These are phyloP conservation scores for Tuctoria greenei DNA, from an alignment of 176 grass and related monocot species.

Conservation along the genomic window DNA sequence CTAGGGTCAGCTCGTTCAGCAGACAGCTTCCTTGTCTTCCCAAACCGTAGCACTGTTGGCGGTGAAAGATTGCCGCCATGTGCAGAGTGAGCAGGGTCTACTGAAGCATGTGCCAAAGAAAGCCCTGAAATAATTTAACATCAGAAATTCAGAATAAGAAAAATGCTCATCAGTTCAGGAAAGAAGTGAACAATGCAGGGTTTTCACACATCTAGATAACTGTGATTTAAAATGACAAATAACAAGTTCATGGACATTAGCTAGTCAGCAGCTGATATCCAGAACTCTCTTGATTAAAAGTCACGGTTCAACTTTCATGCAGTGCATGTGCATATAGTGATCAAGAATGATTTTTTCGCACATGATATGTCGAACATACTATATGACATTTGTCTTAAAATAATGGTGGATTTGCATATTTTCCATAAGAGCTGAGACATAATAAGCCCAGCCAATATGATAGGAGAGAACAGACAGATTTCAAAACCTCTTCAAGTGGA, in stretches of 20 bases:
- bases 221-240: background rate
- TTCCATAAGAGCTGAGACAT: background rate
- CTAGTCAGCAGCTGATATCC: background rate
- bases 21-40: conserved; percentile 89
- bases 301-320: background rate
- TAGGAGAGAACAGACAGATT: background rate
- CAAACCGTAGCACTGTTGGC: conserved; percentile 86
- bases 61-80: conserved; percentile 69
- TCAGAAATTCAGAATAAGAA: background rate
- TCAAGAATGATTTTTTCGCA: background rate
- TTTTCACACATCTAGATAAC: background rate
- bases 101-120: conserved; percentile 60
- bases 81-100: conserved; percentile 60
- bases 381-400: background rate
- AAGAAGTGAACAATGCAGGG: background rate
- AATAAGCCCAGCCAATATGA: background rate
- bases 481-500: background rate
- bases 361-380: background rate
- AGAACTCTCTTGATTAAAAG: too few relatives aligned
- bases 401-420: background rate
- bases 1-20: conserved; percentile 89
- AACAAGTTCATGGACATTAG: background rate
- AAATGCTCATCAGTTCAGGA: background rate
- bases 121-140: conserved; percentile 37
- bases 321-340: background rate